Base-by-base conservation (phyloP, 164 flowering plant genomes). In the Nymphaea colorata region DNA sequence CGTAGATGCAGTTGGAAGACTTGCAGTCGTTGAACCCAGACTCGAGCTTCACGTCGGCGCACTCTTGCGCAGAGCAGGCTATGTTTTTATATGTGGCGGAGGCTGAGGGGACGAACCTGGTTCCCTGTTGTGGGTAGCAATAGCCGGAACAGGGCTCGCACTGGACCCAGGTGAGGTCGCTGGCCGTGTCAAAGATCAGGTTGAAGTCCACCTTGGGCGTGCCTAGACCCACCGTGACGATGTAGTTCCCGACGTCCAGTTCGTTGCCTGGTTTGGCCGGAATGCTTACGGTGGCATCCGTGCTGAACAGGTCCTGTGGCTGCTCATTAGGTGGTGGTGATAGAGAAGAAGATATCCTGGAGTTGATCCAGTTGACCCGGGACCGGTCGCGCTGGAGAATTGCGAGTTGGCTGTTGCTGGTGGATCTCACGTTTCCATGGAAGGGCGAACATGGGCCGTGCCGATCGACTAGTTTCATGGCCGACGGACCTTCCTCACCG, bases 371-470 rank as follows among this genome's bases (percentile, higher is more conserved):
- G 45, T 42, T 41, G 55, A 59, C 69, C 59, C 69, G 42, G 55
- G 64, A 15, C 42, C 59, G 47, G 53, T 67, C 69, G 15, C 59
- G 64, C 10, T 5, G 41, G n/a, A 67, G 64, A 12, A 67, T 84
- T 75, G n/a, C 10, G 51, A 7, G 60, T 12, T n/a, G 57, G 62
- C 66, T 51, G 68, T 25, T 25, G 1, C 36, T 25, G 36, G 36
- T 25, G 36, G 36, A 25, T n/a, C 43, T 43, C 15, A 43, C 44
- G 43, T 44, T 42, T 18, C 2, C 42, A 14, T 25, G 59, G 41
- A 57, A 66, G 17, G n/a, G 53, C 3, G 57, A 67, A 71, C 96
- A 85, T 44, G 93, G 87, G 2, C 89, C 88, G 41, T 83, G 77
- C 64, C 70, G 80, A 83, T 87, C 84, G 14, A 71, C 72, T 14